Base-by-base conservation (phyloP, 352 stramenopile species). In the Globisporangium barbulae region DNA sequence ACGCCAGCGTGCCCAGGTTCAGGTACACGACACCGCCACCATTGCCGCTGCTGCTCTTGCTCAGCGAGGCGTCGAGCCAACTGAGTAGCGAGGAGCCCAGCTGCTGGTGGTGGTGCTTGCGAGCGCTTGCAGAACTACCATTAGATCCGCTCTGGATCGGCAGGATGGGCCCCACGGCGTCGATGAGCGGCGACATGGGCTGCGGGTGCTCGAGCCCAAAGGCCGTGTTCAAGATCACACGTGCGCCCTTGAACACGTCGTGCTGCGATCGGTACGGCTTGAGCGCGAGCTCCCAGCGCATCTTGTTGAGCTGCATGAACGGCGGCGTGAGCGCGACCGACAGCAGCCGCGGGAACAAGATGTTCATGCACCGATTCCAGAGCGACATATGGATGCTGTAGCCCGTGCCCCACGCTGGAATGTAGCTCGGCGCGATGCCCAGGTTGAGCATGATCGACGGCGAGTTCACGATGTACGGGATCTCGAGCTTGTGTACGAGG, bases 251-350 rank as follows among this genome's bases (percentile, higher is more conserved):
- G 71, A 96, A 96, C 21, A 97, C 70, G 71, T 96, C 88, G 71
- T 97, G 85, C 70, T 97, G 89, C 5, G 85, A 94, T 5, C 83
- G 70, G 60, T 89, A 94, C 0, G 84, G 79, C 58, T 74, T 68
- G 48, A 96, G 72, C 1, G 84, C 68, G 41, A 94, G 71, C 61
- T 94, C 84, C 64, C 83, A 92, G 3, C 85, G 77, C 64, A 93
- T 75, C 71, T 95, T 90, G 76, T 96, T 96, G 53, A 94, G 64
- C 67, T 93, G 81, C 80, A 94, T 91, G 72, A 95, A 96, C 35
- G 88, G 84, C 45, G 88, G 86, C n/a, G 88, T 96, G 64, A 96
- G 74, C 22, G 87, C 88, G 28, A 94, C 83, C 0, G 85, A 93
- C 30, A 96, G 65, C 44, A 95, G 68, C 6, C 85, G 69, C n/a